Base-by-base conservation (phyloP, 176 grass and related monocot species). In the Raddia distichophylla region DNA sequence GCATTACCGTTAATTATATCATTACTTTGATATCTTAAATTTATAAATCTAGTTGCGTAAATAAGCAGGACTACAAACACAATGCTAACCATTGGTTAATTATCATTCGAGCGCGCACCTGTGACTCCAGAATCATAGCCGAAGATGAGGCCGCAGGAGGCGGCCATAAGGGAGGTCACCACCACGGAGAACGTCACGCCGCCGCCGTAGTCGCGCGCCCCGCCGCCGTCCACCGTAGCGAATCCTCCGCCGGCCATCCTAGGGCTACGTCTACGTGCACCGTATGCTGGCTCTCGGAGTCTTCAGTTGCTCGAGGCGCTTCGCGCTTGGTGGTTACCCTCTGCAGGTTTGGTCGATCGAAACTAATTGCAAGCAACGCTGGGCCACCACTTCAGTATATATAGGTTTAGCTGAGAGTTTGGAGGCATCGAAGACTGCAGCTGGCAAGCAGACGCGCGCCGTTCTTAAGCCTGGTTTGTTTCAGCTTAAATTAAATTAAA, bases 111-210 rank as follows among this genome's bases (percentile, higher is more conserved):
- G 37, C 4, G 69, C 64, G 22, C 16, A 72, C 88, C 88, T 74
- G 83, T 66, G 65, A 86, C 76, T 13, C 83, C 83, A 40, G 66
- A 55, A 7, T 90, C 88, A 27, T 90, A 90, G 45, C 88, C 88
- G 34, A 74, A 90, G 43, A 90, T 90, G 16, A 90, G 83, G 32
- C 88, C 88, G 19, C 88, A 84, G 60, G 83, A 82, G 12, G 88
- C 88, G 5, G 83, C 88, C 79, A 90, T 83, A 49, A 90, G 50
- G 67, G 67, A 74, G 13, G 83, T 86, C 14, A 90, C 55, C 47
- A 90, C 46, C 49, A 90, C 83, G 32, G 88, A 73, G 22, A 48
- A 35, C 12, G 88, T 86, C 32, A 86, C 4, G n/a, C 60, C 70
- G 3, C 73, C 79, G 6, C 83, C 88, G 44, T 90, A 82, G 33